These are phyloP conservation scores for Coniochaeta sp. DNA, from an alignment of 2,329 filamentous ascomycete genomes.

Conservation along the genomic window DNA sequence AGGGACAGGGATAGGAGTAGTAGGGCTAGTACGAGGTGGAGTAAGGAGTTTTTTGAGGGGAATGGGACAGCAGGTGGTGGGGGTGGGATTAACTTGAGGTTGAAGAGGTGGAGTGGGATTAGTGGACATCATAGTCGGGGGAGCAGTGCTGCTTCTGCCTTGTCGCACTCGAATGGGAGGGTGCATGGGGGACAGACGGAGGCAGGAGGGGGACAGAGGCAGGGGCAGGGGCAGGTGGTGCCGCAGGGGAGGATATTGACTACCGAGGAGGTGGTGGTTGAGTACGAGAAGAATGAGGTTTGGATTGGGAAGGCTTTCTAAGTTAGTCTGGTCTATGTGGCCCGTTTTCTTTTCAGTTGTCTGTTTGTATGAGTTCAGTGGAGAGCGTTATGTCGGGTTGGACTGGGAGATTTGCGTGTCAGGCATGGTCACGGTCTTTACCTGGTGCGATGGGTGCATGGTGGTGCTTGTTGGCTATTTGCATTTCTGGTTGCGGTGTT, in stretches of 20 bases:
- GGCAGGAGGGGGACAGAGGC: slow-evolving; percentile 1
- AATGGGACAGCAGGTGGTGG: not conserved
- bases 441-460: not conserved
- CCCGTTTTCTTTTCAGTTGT: no score
- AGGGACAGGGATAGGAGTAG: no score
- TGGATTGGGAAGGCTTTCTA: slow-evolving; percentile 1
- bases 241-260: slow-evolving; percentile 14
- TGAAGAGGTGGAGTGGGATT: not conserved
- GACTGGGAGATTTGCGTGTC: no score
- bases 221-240: not conserved
- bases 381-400: no score
- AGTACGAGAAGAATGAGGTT: slow-evolving; percentile 11
- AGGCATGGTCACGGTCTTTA: not conserved
- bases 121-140: not conserved
- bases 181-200: not conserved
- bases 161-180: slow-evolving; percentile 6
- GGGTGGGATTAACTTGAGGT: not conserved
- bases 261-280: slow-evolving; percentile 14
- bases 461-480: not conserved
- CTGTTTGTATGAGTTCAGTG: no score
- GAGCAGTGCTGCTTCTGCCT: slow-evolving; percentile 5
- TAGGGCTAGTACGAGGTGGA: slow-evolving; percentile 9
- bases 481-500: not conserved
- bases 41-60: slow-evolving; percentile 4
- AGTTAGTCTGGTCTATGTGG: not conserved